phyloP scores from a whole-genome alignment of 2,329 filamentous ascomycete species.

The Helminthosporium solani region DNA sequence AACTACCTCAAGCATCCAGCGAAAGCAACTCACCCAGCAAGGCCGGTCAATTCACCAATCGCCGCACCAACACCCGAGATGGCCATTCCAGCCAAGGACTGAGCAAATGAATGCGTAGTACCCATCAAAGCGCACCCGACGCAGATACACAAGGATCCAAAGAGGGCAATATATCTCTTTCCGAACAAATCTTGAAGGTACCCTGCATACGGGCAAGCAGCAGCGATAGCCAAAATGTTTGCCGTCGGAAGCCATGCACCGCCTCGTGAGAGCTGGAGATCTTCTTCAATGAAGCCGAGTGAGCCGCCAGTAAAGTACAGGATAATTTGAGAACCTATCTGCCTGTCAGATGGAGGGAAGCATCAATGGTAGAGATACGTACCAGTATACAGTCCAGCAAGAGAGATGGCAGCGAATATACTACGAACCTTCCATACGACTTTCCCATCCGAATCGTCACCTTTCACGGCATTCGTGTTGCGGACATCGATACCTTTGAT shows the following conservation, averaged over 20 bases:
- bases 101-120: slow-evolving; percentile 34
- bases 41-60: slow-evolving; percentile 37
- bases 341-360: slow-evolving; percentile 1
- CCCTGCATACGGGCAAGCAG: slow-evolving; percentile 36
- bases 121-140: slow-evolving; percentile 32
- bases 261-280: slow-evolving; percentile 24
- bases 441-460: slow-evolving; percentile 45
- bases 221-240: slow-evolving; percentile 39
- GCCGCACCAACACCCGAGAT: slow-evolving; percentile 38
- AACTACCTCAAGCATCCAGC: not conserved
- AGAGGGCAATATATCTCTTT: slow-evolving; percentile 38
- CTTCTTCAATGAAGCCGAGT: slow-evolving; percentile 31
- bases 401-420: slow-evolving; percentile 39
- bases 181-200: slow-evolving; percentile 41
- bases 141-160: slow-evolving; percentile 32
- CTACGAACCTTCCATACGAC: slow-evolving; percentile 38
- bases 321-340: slow-evolving; percentile 38
- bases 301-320: slow-evolving; percentile 38
- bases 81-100: slow-evolving; percentile 38
- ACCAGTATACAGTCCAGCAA: slow-evolving; percentile 43
- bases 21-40: slow-evolving; percentile 37
- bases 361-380: not conserved
- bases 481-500: slow-evolving; percentile 37
- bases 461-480: slow-evolving; percentile 41
- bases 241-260: slow-evolving; percentile 38